Evolutionary conservation across 1,139 yeast genomes (phyloP), one percentile per base, ranked within the genome.

Genomic region (Nakaseomyces kungkrabaensis): DNA sequence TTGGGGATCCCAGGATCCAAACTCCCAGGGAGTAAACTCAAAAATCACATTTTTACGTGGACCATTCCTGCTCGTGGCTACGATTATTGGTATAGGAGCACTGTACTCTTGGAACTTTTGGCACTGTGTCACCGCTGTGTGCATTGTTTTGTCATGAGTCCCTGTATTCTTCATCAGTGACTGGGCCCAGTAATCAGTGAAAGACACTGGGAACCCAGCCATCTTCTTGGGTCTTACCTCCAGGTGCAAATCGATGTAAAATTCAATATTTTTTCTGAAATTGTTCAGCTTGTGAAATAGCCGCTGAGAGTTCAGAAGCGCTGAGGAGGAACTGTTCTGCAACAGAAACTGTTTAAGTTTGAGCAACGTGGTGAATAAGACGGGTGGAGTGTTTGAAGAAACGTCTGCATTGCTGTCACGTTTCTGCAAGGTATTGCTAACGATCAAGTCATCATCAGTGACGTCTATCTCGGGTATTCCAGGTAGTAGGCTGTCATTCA

Each of bases 141-240:
- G 67, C 9, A 61, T 50, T 9, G 68, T 63, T 1, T 73, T 69
- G 50, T 77, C 37, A 4, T 27, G 10, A 17, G 11, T 37, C n/a
- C 31, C 32, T 73, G 59, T 43, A 34, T 56, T 52, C 34, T 57
- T 68, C 1, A 81, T 70, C 34, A 83, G 63, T 1, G 85, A 83
- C 54, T 82, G 69, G 0, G 86, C 87, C 82, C 83, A 81, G 51
- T 81, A 76, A 60, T 83, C 89, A 1, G 85, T 79, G 37, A 82
- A 70, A 0, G 86, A 77, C 1, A 82, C 68, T 22, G 74, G 73
- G 54, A 73, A 79, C 0, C 87, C 87, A 0, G 73, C 71, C 8
- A 63, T 50, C 53, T 73, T 76, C 56, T 81, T 81, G 9, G 75
- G 66, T 45, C 77, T 68, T 0, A 74, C 76, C 53, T 78, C 79